phyloP scores from a whole-genome alignment of 2,329 filamentous ascomycete genomes.

The Coniochaeta hoffmannii region DNA sequence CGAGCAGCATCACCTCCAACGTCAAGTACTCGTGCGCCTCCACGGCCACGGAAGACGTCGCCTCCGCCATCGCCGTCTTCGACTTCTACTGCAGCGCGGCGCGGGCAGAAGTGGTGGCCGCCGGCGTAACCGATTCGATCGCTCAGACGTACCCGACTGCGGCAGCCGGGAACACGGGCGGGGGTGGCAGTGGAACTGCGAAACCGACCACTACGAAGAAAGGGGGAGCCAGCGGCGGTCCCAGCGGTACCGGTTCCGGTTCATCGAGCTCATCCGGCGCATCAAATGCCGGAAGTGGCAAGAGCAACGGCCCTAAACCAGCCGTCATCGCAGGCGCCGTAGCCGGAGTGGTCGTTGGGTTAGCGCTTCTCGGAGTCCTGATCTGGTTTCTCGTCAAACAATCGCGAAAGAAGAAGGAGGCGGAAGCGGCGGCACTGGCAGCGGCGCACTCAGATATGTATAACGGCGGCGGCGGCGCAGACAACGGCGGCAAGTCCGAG shows the following conservation, averaged over 20 bases:
- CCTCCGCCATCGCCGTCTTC: conserved; percentile 35
- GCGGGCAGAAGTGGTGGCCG: conserved; percentile 28
- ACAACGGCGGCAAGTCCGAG: conserved; percentile 24
- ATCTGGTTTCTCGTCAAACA: conserved; percentile 27
- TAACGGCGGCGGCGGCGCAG: not conserved
- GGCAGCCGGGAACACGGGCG: conserved; percentile 2
- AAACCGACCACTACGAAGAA: conserved; percentile 5
- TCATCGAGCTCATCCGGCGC: not conserved
- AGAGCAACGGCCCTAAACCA: conserved; percentile 15
- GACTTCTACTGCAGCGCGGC: conserved; percentile 44
- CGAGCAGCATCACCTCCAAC: conserved; percentile 33
- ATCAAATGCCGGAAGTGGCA: not conserved
- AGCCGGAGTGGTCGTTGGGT: conserved; percentile 23
- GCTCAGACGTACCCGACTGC: conserved; percentile 16
- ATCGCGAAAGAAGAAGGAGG: conserved; percentile 19
- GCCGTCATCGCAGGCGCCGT: conserved; percentile 27
- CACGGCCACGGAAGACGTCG: conserved; percentile 34
- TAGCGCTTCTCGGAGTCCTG: conserved; percentile 22
- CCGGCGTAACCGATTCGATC: conserved; percentile 31
- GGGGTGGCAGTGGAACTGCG: conserved; percentile 3
- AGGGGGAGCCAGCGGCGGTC: not conserved
- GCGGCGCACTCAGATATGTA: conserved; percentile 7
- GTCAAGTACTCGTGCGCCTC: conserved; percentile 37
- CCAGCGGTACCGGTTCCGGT: too few relatives aligned
- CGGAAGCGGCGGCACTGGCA: conserved; percentile 5